Base-by-base conservation (phyloP, 768 basidiomycete species). In the Hericium alpestre region DNA sequence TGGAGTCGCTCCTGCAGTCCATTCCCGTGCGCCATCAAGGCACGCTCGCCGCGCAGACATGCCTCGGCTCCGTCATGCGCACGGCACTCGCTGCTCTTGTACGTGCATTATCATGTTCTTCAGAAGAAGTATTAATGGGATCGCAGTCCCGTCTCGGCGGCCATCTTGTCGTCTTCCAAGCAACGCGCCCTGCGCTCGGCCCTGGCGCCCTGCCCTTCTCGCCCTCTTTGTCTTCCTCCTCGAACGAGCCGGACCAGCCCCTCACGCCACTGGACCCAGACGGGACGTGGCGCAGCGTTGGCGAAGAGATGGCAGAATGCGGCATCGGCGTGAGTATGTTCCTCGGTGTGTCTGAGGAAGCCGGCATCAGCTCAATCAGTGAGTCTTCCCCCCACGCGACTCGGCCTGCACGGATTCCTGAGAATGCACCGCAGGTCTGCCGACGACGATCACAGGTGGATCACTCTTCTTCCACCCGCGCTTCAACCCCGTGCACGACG, bases 311-410 rank as follows among this genome's bases (percentile, higher is more conserved):
- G 64, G 90, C 87, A 1, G 86, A 91, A 58, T 82, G 86, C 56
- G 96, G 96, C 20, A 80, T 98, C 25, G 94, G 92, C 1, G 84
- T 96, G 57, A 93, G 84, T 67, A 76, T 93, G 71, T 94, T 96
- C 72, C 73, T 97, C 20, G 88, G 88, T 25, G 90, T 89, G 58
- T 79, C 71, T 60, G 81, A 81, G 66, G 85, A 82, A 60, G 83
- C 91, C 63, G 96, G 98, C 70, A 73, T 97, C 2, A 95, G 85
- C 4, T 90, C 88, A 5, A 82, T 99, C 54, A 89, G 90, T 82
- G 62, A 38, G 79, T 65, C 20, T 40, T 13, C 18, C 43, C 7
- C 2, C 43, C 16, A 25, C 16, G 13, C 43, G 10, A 9, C n/a
- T 15, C 43, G 7, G 15, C 43, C 43, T 18, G 18, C 43, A 32